Conservation (phyloP, 1,284 basidiomycete genomes). For the Trametes polyzona region DNA sequence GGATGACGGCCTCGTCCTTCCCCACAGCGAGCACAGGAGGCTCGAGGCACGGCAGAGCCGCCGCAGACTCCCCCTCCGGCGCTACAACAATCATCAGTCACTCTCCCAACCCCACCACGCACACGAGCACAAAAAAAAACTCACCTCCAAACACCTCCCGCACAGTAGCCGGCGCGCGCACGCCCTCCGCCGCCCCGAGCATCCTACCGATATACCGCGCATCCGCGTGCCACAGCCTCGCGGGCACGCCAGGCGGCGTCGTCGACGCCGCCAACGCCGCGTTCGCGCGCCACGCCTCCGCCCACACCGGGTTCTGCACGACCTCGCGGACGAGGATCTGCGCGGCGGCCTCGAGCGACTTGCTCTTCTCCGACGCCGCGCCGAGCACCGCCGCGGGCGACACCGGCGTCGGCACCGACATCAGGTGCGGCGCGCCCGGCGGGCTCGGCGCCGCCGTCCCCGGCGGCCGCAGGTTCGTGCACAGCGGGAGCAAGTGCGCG, state of each 20-base stretch:
- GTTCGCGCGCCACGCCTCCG: conserved; percentile 62
- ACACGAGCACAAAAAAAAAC: no score
- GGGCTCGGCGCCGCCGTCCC: conserved; percentile 50
- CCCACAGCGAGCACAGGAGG: conserved; percentile 62
- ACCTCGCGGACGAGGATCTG: conserved; percentile 63
- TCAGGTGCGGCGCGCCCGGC: conserved; percentile 44
- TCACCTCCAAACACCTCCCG: conserved; percentile 46
- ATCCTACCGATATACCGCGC: conserved; percentile 45
- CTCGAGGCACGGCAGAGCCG: conserved; percentile 45
- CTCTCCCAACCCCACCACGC: no score
- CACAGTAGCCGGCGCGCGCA: conserved; percentile 38
- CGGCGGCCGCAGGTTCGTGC: conserved; percentile 58
- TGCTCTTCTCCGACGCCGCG: conserved; percentile 60
- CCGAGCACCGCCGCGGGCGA: conserved; percentile 72
- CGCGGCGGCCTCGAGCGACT: conserved; percentile 66
- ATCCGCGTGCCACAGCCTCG: conserved; percentile 56
- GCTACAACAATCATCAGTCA: not conserved
- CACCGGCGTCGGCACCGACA: conserved; percentile 75
- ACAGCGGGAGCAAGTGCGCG: conserved; percentile 57
- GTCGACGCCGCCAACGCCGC: conserved; percentile 35
- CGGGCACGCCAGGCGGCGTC: conserved; percentile 22
- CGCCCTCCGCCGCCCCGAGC: conserved; percentile 31
- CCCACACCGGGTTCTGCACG: conserved; percentile 71
- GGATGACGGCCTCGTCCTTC: conserved; percentile 65
- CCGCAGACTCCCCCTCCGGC: not conserved